Percentiles rank a stretch among this genome's conserved stretches.
Conservation (phyloP, 371 early-diverging fungal species). For the Lichtheimia ornata region DNA sequence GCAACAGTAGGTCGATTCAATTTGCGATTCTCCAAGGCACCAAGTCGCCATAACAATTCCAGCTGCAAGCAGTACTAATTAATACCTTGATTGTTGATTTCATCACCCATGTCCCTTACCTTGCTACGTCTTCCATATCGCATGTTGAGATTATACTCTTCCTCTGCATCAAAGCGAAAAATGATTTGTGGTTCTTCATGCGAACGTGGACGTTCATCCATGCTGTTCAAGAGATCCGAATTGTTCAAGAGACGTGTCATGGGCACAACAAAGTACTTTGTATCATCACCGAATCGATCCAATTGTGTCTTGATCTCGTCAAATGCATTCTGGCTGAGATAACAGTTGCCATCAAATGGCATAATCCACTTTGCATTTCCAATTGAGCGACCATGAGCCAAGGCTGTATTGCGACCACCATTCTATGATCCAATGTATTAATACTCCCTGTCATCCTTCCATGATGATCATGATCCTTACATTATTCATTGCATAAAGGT, state of each 20-base stretch:
- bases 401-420: slow-evolving; percentile 68
- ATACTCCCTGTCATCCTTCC: too few species aligned
- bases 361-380: slow-evolving; percentile 66
- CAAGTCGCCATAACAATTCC: slow-evolving; percentile 68
- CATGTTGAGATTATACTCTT: slow-evolving; percentile 68
- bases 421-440: slow-evolving; percentile 39
- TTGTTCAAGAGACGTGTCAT: slow-evolving; percentile 71
- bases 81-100: too few species aligned
- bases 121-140: slow-evolving; percentile 74
- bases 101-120: slow-evolving; percentile 28
- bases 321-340: slow-evolving; percentile 59
- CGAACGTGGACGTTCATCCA: slow-evolving; percentile 59
- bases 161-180: slow-evolving; percentile 60
- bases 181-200: slow-evolving; percentile 75
- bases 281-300: slow-evolving; percentile 46
- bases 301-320: slow-evolving; percentile 58
- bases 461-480: slow-evolving; percentile 33
- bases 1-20: slow-evolving; percentile 63
- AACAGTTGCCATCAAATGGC: slow-evolving; percentile 75
- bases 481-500: slow-evolving; percentile 76
- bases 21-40: slow-evolving; percentile 58
- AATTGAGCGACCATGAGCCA: slow-evolving; percentile 57
- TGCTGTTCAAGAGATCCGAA: slow-evolving; percentile 50
- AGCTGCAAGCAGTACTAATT: slow-evolving; percentile 27
- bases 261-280: slow-evolving; percentile 69